Conservation (phyloP, 805 yeast genomes). For the Metschnikowia anglica region DNA sequence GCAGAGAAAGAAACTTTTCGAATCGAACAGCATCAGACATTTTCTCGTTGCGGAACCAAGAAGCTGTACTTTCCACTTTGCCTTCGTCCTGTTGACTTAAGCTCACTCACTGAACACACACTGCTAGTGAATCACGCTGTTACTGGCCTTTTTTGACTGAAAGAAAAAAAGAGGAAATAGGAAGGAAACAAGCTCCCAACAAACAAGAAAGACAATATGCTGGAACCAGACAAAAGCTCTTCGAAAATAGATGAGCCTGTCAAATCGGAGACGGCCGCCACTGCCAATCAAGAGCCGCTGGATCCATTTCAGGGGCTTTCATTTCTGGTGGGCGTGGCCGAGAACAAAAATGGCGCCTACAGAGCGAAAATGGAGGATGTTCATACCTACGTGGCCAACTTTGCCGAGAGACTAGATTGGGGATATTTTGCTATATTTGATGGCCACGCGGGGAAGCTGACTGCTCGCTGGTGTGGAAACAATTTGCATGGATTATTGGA, state of each 20-base stretch:
- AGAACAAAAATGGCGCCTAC: slow-evolving; percentile 76
- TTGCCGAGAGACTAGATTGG: slow-evolving; percentile 87
- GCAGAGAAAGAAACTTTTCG: no score
- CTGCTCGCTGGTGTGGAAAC: slow-evolving; percentile 94
- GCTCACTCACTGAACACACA: background rate
- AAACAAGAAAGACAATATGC: background rate
- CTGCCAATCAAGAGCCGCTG: slow-evolving; percentile 3
- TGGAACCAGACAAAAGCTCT: background rate
- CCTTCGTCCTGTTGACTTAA: background rate
- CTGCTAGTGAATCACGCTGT: no score
- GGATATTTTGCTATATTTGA: slow-evolving; percentile 95
- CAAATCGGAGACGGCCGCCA: background rate
- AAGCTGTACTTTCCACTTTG: no score
- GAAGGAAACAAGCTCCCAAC: no score
- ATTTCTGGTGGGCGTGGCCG: slow-evolving; percentile 88
- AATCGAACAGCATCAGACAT: no score
- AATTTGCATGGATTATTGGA: slow-evolving; percentile 72
- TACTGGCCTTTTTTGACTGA: no score
- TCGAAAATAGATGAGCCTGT: background rate
- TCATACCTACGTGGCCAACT: slow-evolving; percentile 88
- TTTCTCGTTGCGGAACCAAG: no score
- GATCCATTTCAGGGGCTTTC: slow-evolving; percentile 60
- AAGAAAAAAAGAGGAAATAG: no score
- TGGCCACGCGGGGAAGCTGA: slow-evolving; percentile 94
- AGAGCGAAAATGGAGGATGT: slow-evolving; percentile 95